Conservation (phyloP, 768 basidiomycete species). For the Tylopilus plumbeoviolaceoides region DNA sequence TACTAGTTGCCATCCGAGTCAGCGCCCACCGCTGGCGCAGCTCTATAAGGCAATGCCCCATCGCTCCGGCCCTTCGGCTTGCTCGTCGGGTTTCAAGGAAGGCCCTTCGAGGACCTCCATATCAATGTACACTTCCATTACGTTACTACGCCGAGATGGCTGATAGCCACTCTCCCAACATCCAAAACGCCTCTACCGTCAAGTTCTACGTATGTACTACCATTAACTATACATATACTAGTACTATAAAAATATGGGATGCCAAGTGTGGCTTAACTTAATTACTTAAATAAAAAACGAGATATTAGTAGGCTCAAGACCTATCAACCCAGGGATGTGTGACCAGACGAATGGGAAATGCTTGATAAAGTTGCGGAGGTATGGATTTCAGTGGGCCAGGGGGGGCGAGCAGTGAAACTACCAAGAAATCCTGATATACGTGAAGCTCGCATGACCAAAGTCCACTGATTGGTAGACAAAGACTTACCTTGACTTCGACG, state of each 20-base stretch:
- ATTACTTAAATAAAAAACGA: constrained; percentile 11
- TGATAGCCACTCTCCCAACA: no score
- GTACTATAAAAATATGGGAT: constrained; percentile 1
- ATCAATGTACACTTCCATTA: background rate
- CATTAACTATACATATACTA: constrained; percentile 6
- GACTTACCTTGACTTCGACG: constrained; percentile 47
- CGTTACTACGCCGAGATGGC: no score
- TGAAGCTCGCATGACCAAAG: background rate
- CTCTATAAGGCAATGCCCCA: background rate
- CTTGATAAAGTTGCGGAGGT: constrained; percentile 38
- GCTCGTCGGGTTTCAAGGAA: no score
- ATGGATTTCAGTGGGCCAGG: constrained; percentile 33
- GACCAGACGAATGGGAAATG: constrained; percentile 57
- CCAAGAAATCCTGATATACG: constrained; percentile 53
- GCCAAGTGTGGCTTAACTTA: constrained; percentile 13
- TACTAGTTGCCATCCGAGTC: background rate
- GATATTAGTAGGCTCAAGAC: constrained; percentile 14
- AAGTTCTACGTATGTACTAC: background rate
- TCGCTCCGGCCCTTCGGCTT: no score
- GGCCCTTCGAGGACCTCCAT: no score
- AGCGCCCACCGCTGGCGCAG: no score
- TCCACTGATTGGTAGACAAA: background rate
- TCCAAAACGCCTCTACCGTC: background rate
- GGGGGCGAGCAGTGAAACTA: constrained; percentile 42
- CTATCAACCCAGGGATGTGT: constrained; percentile 50